Base-by-base conservation (phyloP, 2,329 filamentous ascomycete genomes). In the Aspergillus sp. region DNA sequence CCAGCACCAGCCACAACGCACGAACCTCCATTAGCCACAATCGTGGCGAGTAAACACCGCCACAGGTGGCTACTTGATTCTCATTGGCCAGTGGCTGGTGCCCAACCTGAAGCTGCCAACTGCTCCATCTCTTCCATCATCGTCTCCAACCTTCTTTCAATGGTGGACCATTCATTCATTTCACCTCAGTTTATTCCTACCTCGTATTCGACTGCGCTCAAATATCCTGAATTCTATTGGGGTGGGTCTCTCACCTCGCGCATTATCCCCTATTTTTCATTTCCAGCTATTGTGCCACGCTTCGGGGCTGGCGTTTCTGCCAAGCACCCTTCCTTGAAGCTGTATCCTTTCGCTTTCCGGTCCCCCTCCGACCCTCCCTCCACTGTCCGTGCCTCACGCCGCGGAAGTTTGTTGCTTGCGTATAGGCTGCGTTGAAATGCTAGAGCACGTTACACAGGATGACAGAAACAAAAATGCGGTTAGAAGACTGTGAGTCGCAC, bases 401-500 rank as follows among this genome's bases (percentile, higher is more conserved):
- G 53, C 47, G 58, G 54, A 60, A 56, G 62, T 19, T 58, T 59
- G 44, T 47, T 65, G 53, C 51, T 55, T 60, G 51, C 55, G 49
- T 51, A 48, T 41, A 54, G 50, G 56, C 40, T 47, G 60, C 62
- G 60, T 65, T 73, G 84, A 84, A 76, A 88, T 88, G 85, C 81
- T 78, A 72, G 73, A 73, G 72, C 76, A 77, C 73, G 73, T 74
- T 71, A 75, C 71, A 71, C 81, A 84, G 69, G 68, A 93, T 93
- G 88, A 79, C 83, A 76, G 80, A 83, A 78, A 77, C 79, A 79
- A 89, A 87, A 73, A 90, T 94, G 88, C 85, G 85, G 75, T 80
- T 96, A 79, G 88, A 91, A 83, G 90, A 96, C 74, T 95, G 91
- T 92, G 78, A 69, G 78, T 76, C 17, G 47, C 30, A 22, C 33